Evolutionary conservation across 148 eudicot genomes (phyloP).

Genomic region (Tetragonia tetragonoides): DNA sequence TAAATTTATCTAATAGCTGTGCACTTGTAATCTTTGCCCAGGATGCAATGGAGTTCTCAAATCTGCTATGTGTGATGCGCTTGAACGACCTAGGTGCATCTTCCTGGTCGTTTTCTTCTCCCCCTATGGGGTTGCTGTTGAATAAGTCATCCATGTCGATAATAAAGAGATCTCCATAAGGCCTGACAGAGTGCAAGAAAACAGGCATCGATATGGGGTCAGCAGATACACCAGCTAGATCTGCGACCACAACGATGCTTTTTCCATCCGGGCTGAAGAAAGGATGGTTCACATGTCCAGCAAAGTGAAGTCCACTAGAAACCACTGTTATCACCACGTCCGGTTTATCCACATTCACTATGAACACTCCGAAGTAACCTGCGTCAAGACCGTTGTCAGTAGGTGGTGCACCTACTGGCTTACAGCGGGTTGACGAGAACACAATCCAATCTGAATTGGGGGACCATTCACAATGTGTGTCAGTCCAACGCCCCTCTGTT

Average conservation of each 20-base stretch:
- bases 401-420: neutral
- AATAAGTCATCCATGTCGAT: neutral
- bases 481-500: constrained; percentile 12
- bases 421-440: constrained; percentile 1
- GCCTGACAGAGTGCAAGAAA: neutral
- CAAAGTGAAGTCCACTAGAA: neutral
- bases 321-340: neutral
- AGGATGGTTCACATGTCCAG: neutral
- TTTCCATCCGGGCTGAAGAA: neutral
- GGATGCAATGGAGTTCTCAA: neutral
- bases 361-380: constrained; percentile 2
- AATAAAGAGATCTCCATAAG: neutral
- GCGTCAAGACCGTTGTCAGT: neutral
- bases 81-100: neutral
- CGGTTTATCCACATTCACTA: neutral
- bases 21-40: too few relatives aligned
- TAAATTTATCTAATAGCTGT: too few relatives aligned
- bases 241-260: neutral
- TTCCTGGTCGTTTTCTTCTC: too few relatives aligned
- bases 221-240: neutral
- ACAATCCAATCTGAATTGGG: constrained; percentile 10
- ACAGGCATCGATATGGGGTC: neutral
- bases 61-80: neutral
- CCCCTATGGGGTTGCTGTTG: too few relatives aligned
- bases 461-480: constrained; percentile 22